A percentile compares a stretch with the other conserved stretches of the same genome.
These are phyloP conservation scores for Scleroderma bovista DNA, from an alignment of 768 basidiomycete species.

Conservation along the genomic window DNA sequence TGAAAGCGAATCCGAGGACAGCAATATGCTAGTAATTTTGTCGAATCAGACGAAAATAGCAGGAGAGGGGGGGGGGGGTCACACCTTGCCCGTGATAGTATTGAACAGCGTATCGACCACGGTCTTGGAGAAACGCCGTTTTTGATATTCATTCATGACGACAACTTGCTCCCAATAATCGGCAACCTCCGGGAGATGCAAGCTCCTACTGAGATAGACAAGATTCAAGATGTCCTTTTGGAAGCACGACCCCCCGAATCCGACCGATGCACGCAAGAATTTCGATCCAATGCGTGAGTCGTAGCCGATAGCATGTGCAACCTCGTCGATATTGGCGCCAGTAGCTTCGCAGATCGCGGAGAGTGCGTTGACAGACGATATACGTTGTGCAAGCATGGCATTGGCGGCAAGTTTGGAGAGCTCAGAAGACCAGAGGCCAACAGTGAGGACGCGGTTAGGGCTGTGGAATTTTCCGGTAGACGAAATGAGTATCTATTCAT, in stretches of 20 bases:
- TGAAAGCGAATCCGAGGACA: constrained; percentile 97
- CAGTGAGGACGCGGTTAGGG: constrained; percentile 76
- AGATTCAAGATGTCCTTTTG: constrained; percentile 99
- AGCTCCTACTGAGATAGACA: constrained; percentile 92
- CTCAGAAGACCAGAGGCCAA: constrained; percentile 98
- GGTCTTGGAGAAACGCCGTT: constrained; percentile 89
- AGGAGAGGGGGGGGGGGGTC: not conserved
- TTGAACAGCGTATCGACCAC: constrained; percentile 98
- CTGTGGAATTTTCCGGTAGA: constrained; percentile 32
- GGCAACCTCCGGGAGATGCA: constrained; percentile 94
- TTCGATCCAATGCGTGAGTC: constrained; percentile 92
- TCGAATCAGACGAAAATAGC: not conserved
- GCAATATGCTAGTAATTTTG: constrained; percentile 65
- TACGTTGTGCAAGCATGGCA: constrained; percentile 98
- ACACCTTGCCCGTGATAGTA: constrained; percentile 92
- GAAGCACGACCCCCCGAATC: constrained; percentile 98
- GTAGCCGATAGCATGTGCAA: constrained; percentile 88
- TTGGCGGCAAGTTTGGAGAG: constrained; percentile 98
- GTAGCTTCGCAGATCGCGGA: constrained; percentile 99
- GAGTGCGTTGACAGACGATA: constrained; percentile 96
- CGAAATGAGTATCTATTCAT: not conserved
- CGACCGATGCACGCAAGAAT: constrained; percentile 93
- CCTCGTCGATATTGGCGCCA: constrained; percentile 98
- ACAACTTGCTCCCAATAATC: constrained; percentile 98
- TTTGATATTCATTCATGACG: constrained; percentile 98